phyloP scores from a whole-genome alignment of 2,329 filamentous ascomycete species.

The Colletotrichum incanum region DNA sequence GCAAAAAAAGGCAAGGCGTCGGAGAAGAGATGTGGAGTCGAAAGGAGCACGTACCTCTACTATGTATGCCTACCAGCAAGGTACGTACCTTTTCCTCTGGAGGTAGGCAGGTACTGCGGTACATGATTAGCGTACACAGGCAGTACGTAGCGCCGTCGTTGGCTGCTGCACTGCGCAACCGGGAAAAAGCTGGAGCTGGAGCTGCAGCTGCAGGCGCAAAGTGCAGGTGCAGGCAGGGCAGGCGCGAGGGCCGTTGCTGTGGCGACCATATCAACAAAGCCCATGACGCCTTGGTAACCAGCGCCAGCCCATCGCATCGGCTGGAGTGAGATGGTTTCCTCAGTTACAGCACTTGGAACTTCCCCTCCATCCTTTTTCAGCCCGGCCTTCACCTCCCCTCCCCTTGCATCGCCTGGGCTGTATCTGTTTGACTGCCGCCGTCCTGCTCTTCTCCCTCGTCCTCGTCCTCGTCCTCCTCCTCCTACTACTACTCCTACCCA shows the following conservation, averaged over 20 bases:
- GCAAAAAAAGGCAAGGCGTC: too few relatives aligned
- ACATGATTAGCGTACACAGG: too few relatives aligned
- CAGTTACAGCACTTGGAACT: constrained; percentile 43
- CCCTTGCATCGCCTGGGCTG: constrained; percentile 10
- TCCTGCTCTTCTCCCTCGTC: constrained; percentile 17
- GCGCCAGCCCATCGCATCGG: constrained; percentile 42
- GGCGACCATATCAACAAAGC: constrained; percentile 53
- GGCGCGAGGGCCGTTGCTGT: constrained; percentile 49
- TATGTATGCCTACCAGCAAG: not conserved
- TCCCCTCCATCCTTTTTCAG: constrained; percentile 26
- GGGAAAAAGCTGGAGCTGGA: too few relatives aligned
- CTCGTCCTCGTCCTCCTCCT: constrained; percentile 30
- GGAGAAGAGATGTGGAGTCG: not conserved
- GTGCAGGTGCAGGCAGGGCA: not conserved
- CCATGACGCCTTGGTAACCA: constrained; percentile 47
- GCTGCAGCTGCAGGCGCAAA: constrained; percentile 6
- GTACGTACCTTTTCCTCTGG: not conserved
- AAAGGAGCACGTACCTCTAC: not conserved
- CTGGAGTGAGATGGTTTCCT: constrained; percentile 45
- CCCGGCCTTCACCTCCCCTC: constrained; percentile 36
- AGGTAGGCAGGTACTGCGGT: not conserved
- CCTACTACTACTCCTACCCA: constrained; percentile 41
- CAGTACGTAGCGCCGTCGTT: not conserved
- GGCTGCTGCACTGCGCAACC: not conserved
- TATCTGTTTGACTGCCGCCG: constrained; percentile 13